Percentiles rank a stretch among this genome's conserved stretches.
phyloP scores from a whole-genome alignment of 768 basidiomycete species.

The Kwoniella newhampshirensis region DNA sequence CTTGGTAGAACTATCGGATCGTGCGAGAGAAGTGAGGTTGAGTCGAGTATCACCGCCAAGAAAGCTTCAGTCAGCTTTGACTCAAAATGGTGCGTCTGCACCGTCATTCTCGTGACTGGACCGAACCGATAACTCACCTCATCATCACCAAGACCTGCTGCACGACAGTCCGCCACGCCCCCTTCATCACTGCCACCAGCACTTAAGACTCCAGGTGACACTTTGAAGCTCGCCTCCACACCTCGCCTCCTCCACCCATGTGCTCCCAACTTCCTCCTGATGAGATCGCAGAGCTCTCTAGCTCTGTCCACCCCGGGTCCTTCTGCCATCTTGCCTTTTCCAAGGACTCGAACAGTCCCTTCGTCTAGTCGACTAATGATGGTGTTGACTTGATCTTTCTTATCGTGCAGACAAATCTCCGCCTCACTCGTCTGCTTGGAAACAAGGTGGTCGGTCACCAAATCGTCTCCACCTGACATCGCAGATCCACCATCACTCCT shows the following conservation, averaged over 20 bases:
- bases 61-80: too few relatives aligned
- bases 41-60: too few relatives aligned
- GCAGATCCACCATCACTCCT: too few relatives aligned
- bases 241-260: conserved; percentile 28
- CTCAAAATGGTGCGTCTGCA: too few relatives aligned
- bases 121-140: conserved; percentile 23
- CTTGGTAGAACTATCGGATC: conserved; percentile 43
- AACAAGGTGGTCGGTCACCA: too few relatives aligned
- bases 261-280: conserved; percentile 6
- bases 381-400: too few relatives aligned
- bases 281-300: conserved; percentile 7
- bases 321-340: conserved; percentile 9
- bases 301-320: conserved; percentile 9
- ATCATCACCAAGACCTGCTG: neutral
- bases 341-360: conserved; percentile 2
- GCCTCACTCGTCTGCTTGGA: too few relatives aligned
- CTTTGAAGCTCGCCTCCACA: conserved; percentile 17
- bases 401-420: too few relatives aligned
- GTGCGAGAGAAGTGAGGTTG: too few relatives aligned
- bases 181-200: neutral
- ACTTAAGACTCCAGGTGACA: conserved; percentile 17
- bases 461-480: too few relatives aligned
- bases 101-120: neutral
- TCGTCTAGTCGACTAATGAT: neutral
- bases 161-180: too few relatives aligned